Evolutionary conservation across 1,284 basidiomycete species (phyloP).

Genomic region (Cryptococcus jaspeensis): DNA sequence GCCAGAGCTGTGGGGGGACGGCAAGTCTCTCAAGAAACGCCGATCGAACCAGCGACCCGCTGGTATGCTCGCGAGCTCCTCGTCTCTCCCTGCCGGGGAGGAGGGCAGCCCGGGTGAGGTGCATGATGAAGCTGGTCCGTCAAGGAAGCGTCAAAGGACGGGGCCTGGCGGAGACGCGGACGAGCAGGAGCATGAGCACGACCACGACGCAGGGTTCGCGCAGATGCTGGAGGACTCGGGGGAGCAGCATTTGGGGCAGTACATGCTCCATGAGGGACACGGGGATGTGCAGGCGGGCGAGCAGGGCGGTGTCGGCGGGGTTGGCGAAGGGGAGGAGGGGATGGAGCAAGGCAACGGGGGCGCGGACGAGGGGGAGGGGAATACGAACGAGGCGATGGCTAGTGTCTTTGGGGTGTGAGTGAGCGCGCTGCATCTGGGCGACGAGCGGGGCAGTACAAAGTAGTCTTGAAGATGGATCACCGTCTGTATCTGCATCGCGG

Average conservation of each 20-base stretch:
- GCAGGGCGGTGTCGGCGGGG: not conserved
- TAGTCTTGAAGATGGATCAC: too few species aligned
- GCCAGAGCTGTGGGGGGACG: conserved; percentile 48
- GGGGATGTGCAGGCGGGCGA: not conserved
- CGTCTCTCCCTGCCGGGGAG: not conserved
- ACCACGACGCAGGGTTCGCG: too few species aligned
- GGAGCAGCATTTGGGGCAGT: not conserved
- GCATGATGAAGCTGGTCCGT: not conserved
- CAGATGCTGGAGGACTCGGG: not conserved
- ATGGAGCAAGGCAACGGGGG: not conserved
- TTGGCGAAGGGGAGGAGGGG: not conserved
- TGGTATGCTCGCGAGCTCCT: not conserved
- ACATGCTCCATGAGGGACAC: not conserved
- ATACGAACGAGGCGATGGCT: not conserved
- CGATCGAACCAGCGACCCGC: conserved; percentile 10
- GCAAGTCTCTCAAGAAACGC: conserved; percentile 42
- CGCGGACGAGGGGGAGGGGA: not conserved
- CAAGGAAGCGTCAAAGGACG: conserved; percentile 6
- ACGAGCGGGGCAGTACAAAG: too few species aligned
- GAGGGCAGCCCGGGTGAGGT: not conserved
- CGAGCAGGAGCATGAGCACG: too few species aligned
- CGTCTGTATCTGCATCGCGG: too few species aligned
- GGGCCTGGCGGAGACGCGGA: not conserved
- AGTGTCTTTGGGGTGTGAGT: conserved; percentile 6
- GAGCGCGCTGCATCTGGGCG: too few species aligned